A percentile compares a stretch with the other conserved stretches of the same genome.
phyloP scores from a whole-genome alignment of 2,329 filamentous ascomycete species.

The Penicillium sp. region DNA sequence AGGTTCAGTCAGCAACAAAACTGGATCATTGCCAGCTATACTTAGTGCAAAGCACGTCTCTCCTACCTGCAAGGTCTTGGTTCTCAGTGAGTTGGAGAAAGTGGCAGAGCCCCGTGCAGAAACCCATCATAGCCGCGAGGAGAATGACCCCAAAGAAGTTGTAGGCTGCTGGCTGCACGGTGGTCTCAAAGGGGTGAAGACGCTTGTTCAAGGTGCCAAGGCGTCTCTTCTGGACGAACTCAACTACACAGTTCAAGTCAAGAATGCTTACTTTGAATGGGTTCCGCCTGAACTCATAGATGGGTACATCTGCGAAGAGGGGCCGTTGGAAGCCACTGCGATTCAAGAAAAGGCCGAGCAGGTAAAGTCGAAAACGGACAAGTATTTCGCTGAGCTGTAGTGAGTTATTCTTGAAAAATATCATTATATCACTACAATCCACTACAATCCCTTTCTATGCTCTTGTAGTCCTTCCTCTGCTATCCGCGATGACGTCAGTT shows the following conservation, averaged over 20 bases:
- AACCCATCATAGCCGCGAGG: constrained; percentile 50
- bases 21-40: constrained; percentile 58
- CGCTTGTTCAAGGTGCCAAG: constrained; percentile 18
- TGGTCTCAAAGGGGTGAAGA: constrained; percentile 24
- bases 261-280: constrained; percentile 60
- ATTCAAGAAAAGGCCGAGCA: constrained; percentile 26
- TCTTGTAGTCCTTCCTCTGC: too few relatives aligned
- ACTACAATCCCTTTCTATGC: too few relatives aligned
- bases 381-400: constrained; percentile 22
- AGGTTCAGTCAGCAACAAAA: constrained; percentile 65
- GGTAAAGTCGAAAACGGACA: constrained; percentile 17
- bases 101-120: constrained; percentile 50
- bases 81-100: constrained; percentile 60
- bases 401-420: too few relatives aligned
- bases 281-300: constrained; percentile 51
- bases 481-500: constrained; percentile 3
- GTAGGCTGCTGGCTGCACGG: constrained; percentile 44
- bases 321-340: constrained; percentile 31
- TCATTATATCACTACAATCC: too few relatives aligned
- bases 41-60: constrained; percentile 53
- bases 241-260: constrained; percentile 32
- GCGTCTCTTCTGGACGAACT: constrained; percentile 9
- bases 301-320: constrained; percentile 55
- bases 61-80: constrained; percentile 49
- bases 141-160: constrained; percentile 56